These are phyloP conservation scores for Ophiostoma fasciatum DNA, from an alignment of 2,329 filamentous ascomycete genomes.

Conservation along the genomic window DNA sequence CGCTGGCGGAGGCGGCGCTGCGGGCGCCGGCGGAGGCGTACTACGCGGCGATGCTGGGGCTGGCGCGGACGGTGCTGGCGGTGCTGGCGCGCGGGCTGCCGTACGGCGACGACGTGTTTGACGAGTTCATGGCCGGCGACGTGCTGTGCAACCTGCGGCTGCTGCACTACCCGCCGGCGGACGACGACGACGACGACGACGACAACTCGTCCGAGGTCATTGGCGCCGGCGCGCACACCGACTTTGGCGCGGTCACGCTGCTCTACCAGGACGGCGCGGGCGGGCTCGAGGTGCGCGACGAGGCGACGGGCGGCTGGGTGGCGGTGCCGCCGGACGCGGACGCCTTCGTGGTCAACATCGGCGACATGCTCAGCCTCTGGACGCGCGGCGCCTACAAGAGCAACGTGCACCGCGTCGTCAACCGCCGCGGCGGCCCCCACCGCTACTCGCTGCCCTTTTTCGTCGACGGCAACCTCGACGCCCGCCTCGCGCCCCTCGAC, in stretches of 20 bases:
- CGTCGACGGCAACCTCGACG: constrained; percentile 36
- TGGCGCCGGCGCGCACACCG: constrained; percentile 34
- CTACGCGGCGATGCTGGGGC: constrained; percentile 22
- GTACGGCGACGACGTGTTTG: constrained; percentile 25
- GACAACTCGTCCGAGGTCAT: constrained; percentile 17
- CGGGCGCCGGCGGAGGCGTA: constrained; percentile 24
- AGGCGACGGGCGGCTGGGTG: constrained; percentile 26
- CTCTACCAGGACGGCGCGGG: constrained; percentile 35
- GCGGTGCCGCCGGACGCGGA: constrained; percentile 26
- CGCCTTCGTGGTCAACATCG: constrained; percentile 24
- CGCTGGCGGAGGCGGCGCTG: constrained; percentile 17
- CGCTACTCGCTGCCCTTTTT: constrained; percentile 44
- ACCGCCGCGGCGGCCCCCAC: constrained; percentile 29
- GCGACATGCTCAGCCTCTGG: constrained; percentile 33
- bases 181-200: constrained; percentile 26
- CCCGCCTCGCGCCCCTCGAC: constrained; percentile 18
- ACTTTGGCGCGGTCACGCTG: constrained; percentile 40
- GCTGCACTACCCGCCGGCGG: constrained; percentile 33
- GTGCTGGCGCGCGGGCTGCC: constrained; percentile 27
- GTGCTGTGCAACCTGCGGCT: constrained; percentile 29
- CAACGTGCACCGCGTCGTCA: constrained; percentile 40
- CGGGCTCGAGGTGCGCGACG: constrained; percentile 36
- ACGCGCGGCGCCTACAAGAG: constrained; percentile 38
- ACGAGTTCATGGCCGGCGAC: constrained; percentile 25
- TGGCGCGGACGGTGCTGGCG: constrained; percentile 26